These are phyloP conservation scores for Lablab purpureus DNA, from an alignment of 306 rosid genomes.

Conservation along the genomic window DNA sequence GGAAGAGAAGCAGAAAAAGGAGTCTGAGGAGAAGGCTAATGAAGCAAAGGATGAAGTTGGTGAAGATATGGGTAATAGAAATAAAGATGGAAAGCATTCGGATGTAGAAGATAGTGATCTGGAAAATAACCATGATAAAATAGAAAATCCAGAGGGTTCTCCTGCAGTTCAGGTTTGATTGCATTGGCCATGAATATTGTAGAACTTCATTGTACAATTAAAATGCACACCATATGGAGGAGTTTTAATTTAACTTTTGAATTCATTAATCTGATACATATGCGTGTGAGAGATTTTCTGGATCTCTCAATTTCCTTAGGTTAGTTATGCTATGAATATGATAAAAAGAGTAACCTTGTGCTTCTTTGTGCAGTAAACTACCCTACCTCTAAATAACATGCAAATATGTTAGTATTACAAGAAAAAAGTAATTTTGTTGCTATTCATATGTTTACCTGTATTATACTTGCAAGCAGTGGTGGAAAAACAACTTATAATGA, in stretches of 20 bases:
- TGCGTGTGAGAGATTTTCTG: slow-evolving; percentile 25
- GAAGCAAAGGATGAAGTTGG: slow-evolving; percentile 46
- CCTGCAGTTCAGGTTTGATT: slow-evolving; percentile 61
- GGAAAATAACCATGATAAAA: slow-evolving; percentile 53
- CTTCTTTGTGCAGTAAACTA: slow-evolving; percentile 32
- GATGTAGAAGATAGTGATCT: slow-evolving; percentile 49
- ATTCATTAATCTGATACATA: slow-evolving; percentile 23
- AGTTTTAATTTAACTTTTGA: slow-evolving; percentile 37
- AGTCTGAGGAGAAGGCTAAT: slow-evolving; percentile 65
- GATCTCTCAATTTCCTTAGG: slow-evolving; percentile 20
- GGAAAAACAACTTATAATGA: slow-evolving; percentile 9
- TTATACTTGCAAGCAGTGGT: slow-evolving; percentile 31
- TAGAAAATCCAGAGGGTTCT: slow-evolving; percentile 55
- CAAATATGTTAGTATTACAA: background rate
- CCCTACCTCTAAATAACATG: slow-evolving; percentile 18
- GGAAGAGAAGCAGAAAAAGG: slow-evolving; percentile 69
- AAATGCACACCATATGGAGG: slow-evolving; percentile 15
- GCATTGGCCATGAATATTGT: slow-evolving; percentile 30
- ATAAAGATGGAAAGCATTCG: slow-evolving; percentile 56
- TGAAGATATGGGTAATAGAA: slow-evolving; percentile 43
- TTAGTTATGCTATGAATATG: slow-evolving; percentile 13
- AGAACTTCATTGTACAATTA: slow-evolving; percentile 40
- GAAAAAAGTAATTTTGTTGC: slow-evolving; percentile 29
- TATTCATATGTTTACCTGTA: slow-evolving; percentile 3
- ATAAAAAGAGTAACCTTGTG: background rate